phyloP scores from a whole-genome alignment of 441 rosid species.

The Isatis lusitanica region DNA sequence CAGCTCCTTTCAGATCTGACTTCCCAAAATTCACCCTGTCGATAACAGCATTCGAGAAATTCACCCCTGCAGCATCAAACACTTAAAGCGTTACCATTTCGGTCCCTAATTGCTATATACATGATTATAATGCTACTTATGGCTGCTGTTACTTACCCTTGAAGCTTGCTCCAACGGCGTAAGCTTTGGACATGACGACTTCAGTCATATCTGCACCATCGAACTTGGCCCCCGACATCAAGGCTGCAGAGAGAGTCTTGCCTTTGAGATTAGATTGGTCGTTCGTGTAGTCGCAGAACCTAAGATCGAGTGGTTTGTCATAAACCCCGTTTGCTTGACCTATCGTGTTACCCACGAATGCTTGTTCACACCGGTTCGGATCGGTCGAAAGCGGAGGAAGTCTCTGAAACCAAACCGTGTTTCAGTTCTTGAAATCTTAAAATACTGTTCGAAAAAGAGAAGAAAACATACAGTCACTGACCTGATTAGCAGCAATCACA shows the following conservation, averaged over 20 bases:
- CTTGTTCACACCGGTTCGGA: slow-evolving; percentile 80
- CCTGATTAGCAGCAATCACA: slow-evolving; percentile 83
- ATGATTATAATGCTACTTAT: neutral
- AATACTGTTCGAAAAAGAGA: no score
- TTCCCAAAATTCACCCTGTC: slow-evolving; percentile 79
- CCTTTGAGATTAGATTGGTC: slow-evolving; percentile 89
- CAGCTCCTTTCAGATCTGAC: slow-evolving; percentile 75
- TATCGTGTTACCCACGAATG: slow-evolving; percentile 85
- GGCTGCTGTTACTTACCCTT: slow-evolving; percentile 46
- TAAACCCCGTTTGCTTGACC: slow-evolving; percentile 96
- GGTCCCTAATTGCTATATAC: neutral
- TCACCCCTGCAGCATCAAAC: slow-evolving; percentile 46
- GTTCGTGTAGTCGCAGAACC: slow-evolving; percentile 19
- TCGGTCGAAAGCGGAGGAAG: slow-evolving; percentile 89
- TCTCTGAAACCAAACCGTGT: slow-evolving; percentile 52
- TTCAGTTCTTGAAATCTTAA: slow-evolving; percentile 15
- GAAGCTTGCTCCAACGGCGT: slow-evolving; percentile 94
- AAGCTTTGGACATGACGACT: slow-evolving; percentile 96
- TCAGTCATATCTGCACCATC: slow-evolving; percentile 97
- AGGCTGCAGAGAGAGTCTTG: slow-evolving; percentile 88
- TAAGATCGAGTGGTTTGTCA: slow-evolving; percentile 93
- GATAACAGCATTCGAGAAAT: slow-evolving; percentile 79
- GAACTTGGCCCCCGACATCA: slow-evolving; percentile 90
- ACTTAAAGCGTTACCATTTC: neutral
- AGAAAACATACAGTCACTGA: slow-evolving; percentile 17